These are phyloP conservation scores for Halenospora varia DNA, from an alignment of 495 filamentous ascomycete species.

Conservation along the genomic window DNA sequence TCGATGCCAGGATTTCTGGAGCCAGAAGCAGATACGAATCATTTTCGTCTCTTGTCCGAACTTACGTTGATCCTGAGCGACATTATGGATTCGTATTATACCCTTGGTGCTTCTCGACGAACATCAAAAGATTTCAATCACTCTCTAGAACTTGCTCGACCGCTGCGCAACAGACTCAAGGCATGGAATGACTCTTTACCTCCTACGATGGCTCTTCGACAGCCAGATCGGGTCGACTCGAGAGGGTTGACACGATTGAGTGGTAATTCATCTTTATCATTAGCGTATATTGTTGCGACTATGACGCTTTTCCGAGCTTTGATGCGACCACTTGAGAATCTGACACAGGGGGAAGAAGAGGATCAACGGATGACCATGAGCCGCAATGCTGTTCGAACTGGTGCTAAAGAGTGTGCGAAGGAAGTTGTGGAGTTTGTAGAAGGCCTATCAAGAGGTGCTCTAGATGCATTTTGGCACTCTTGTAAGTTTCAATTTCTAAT, in stretches of 20 bases:
- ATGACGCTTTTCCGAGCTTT: conserved; percentile 26
- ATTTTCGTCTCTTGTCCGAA: conserved; percentile 23
- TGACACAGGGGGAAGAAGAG: conserved; percentile 16
- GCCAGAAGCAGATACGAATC: conserved; percentile 18
- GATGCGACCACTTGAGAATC: conserved; percentile 23
- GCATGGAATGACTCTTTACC: conserved; percentile 24
- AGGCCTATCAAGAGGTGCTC: conserved; percentile 16
- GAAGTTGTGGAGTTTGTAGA: conserved; percentile 27
- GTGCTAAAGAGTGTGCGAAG: conserved; percentile 23
- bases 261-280: conserved; percentile 19
- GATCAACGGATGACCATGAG: conserved; percentile 22
- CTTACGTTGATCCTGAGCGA: conserved; percentile 26
- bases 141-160: conserved; percentile 21
- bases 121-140: conserved; percentile 23
- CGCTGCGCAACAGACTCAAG: conserved; percentile 20
- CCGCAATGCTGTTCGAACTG: conserved; percentile 13
- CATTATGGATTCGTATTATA: conserved; percentile 26
- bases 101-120: conserved; percentile 18
- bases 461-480: conserved; percentile 28
- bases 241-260: conserved; percentile 18
- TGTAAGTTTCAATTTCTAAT: conserved; percentile 12
- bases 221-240: conserved; percentile 16
- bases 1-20: conserved; percentile 15
- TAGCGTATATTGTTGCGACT: conserved; percentile 25
- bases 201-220: conserved; percentile 11